Evolutionary conservation across 2,329 filamentous ascomycete genomes (phyloP).

Genomic region (Cladosporium sp.): DNA sequence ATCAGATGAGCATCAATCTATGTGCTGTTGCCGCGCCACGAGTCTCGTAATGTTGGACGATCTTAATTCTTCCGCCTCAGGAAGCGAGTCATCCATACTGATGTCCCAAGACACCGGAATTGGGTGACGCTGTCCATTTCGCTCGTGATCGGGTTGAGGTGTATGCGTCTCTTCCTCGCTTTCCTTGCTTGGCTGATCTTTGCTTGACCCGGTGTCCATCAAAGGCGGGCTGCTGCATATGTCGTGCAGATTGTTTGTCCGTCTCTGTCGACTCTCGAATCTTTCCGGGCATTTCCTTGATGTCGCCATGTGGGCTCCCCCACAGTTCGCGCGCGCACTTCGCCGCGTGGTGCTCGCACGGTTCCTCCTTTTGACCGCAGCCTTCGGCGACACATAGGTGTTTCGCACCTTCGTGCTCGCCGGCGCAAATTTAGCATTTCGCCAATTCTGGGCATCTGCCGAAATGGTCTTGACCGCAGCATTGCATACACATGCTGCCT

Average conservation of each 20-base stretch:
- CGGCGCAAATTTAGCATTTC: neutral
- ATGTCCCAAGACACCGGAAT: neutral
- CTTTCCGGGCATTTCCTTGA: neutral
- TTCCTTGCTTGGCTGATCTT: neutral
- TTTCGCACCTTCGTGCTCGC: neutral
- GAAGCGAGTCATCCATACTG: neutral
- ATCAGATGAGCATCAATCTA: neutral
- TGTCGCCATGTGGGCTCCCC: neutral
- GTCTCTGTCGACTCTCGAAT: too few species aligned
- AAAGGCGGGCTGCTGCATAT: too few species aligned
- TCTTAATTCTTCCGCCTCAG: neutral
- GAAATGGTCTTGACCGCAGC: neutral
- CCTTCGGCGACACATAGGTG: neutral
- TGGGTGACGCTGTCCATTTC: neutral
- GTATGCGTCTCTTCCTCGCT: neutral
- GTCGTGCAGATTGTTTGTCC: too few species aligned
- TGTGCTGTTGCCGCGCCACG: neutral
- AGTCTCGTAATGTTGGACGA: neutral
- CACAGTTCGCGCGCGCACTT: neutral
- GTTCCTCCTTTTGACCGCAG: neutral
- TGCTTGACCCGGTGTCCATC: too few species aligned
- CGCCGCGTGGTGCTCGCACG: neutral
- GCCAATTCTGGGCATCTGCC: neutral
- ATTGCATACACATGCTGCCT: neutral
- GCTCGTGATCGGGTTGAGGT: neutral